Percentiles rank a stretch among this genome's conserved stretches.
phyloP scores from a whole-genome alignment of 345 rosid genomes.

The Eucalyptus melliodora region DNA sequence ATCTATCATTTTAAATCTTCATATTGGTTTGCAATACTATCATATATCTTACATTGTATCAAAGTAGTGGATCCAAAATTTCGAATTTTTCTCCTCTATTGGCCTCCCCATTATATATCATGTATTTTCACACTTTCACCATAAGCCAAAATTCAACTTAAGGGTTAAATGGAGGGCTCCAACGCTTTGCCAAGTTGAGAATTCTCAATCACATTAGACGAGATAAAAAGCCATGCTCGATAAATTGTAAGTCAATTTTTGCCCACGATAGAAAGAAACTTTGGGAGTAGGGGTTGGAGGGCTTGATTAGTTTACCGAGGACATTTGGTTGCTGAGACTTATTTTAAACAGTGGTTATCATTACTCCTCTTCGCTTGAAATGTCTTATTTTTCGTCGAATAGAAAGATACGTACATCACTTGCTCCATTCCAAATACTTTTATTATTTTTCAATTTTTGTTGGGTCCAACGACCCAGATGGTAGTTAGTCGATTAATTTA shows the following conservation, averaged over 20 bases:
- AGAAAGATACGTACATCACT: accelerated
- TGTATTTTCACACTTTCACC: too few relatives aligned
- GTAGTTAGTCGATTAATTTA: not conserved
- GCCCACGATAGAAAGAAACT: not conserved
- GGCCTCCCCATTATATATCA: too few relatives aligned
- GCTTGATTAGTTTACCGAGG: not conserved
- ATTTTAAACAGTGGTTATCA: not conserved
- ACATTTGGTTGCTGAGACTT: not conserved
- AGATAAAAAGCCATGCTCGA: accelerated
- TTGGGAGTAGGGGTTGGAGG: not conserved
- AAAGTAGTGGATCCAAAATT: accelerated
- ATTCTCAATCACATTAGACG: accelerated
- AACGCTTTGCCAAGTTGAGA: too few relatives aligned
- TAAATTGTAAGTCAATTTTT: too few relatives aligned
- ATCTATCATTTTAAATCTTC: accelerated
- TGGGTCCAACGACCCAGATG: not conserved
- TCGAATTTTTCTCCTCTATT: too few relatives aligned
- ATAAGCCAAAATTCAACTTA: too few relatives aligned
- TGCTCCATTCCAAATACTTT: accelerated
- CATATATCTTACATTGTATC: too few relatives aligned
- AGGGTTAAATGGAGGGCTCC: too few relatives aligned
- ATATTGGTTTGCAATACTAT: accelerated
- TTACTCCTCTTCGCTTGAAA: not conserved
- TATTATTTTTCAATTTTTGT: not conserved
- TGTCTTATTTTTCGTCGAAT: accelerated